Percentiles rank a stretch among this genome's conserved stretches.
These are phyloP conservation scores for Emiliania huxleyi DNA, from an alignment of 78 protist species.

Conservation along the genomic window DNA sequence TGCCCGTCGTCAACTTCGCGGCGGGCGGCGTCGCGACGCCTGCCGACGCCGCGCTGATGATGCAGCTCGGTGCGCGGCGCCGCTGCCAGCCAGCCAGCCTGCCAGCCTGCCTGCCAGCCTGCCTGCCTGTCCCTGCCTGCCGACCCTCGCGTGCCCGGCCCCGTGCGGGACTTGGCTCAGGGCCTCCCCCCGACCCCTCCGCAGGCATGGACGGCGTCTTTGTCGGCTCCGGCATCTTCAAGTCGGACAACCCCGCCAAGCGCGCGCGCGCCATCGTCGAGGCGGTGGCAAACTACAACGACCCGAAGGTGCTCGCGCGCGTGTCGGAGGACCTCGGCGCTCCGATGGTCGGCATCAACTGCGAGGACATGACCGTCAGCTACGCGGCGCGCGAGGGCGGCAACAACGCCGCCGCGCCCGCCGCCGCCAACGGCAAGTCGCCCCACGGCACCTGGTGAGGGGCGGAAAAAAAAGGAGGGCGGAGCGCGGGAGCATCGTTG, in stretches of 20 bases:
- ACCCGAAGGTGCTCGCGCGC: slow-evolving; percentile 52
- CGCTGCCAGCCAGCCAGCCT: too few relatives aligned
- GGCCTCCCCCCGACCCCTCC: too few relatives aligned
- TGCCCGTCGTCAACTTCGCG: slow-evolving; percentile 95
- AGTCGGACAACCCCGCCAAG: slow-evolving; percentile 84
- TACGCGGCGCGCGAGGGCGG: slow-evolving; percentile 24
- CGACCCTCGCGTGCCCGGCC: too few relatives aligned
- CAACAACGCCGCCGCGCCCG: neutral
- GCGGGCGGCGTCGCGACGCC: slow-evolving; percentile 98
- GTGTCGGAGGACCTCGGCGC: slow-evolving; percentile 67
- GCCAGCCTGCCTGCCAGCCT: too few relatives aligned
- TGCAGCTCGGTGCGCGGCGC: too few relatives aligned
- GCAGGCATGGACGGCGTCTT: slow-evolving; percentile 92
- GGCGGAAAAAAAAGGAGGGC: too few relatives aligned
- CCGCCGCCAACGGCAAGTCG: neutral
- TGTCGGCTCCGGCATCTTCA: slow-evolving; percentile 93
- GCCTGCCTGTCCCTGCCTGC: too few relatives aligned
- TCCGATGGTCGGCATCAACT: slow-evolving; percentile 59
- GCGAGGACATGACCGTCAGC: slow-evolving; percentile 8
- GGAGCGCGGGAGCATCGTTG: too few relatives aligned
- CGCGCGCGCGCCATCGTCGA: slow-evolving; percentile 90
- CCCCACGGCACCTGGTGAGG: slow-evolving; percentile 21
- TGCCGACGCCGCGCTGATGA: slow-evolving; percentile 94
- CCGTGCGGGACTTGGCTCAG: too few relatives aligned
- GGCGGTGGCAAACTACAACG: slow-evolving; percentile 89